Evolutionary conservation across 2,329 filamentous ascomycete genomes (phyloP).

Genomic region (Hypoxylon sp.): DNA sequence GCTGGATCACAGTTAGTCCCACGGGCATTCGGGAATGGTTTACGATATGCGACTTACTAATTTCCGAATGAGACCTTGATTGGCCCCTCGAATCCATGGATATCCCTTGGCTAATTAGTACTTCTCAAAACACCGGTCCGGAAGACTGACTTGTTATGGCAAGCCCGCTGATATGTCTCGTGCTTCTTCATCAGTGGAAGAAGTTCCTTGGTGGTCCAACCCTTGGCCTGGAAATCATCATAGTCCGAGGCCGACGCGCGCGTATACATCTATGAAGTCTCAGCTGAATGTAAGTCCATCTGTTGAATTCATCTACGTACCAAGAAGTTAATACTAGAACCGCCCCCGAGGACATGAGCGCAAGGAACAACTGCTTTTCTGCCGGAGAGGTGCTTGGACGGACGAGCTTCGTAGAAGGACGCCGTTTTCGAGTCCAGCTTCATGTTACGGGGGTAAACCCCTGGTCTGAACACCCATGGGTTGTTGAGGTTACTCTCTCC

Average conservation of each 20-base stretch:
- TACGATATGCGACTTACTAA: constrained; percentile 60
- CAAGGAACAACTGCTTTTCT: constrained; percentile 81
- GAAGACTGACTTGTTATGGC: constrained; percentile 66
- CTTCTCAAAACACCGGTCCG: background rate
- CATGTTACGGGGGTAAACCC: constrained; percentile 82
- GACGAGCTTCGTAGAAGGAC: constrained; percentile 84
- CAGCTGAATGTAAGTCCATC: constrained; percentile 19
- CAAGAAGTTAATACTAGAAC: constrained; percentile 85
- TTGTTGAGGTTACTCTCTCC: constrained; percentile 74
- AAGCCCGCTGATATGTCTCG: constrained; percentile 80
- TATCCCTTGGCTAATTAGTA: constrained; percentile 61
- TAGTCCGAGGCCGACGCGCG: constrained; percentile 80
- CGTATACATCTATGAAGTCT: constrained; percentile 74
- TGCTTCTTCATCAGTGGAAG: constrained; percentile 85
- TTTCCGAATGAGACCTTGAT: constrained; percentile 88
- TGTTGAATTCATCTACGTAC: constrained; percentile 56
- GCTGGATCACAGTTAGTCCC: constrained; percentile 49
- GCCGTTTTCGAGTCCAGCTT: constrained; percentile 85
- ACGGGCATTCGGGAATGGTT: constrained; percentile 31
- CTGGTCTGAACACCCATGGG: constrained; percentile 82
- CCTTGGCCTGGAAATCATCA: constrained; percentile 84
- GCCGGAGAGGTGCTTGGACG: constrained; percentile 79
- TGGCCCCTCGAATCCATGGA: constrained; percentile 84
- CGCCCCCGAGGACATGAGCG: constrained; percentile 79
- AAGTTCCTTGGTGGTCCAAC: constrained; percentile 83